These are phyloP conservation scores for Pythium brachiatum DNA, from an alignment of 352 stramenopile genomes.

Conservation along the genomic window DNA sequence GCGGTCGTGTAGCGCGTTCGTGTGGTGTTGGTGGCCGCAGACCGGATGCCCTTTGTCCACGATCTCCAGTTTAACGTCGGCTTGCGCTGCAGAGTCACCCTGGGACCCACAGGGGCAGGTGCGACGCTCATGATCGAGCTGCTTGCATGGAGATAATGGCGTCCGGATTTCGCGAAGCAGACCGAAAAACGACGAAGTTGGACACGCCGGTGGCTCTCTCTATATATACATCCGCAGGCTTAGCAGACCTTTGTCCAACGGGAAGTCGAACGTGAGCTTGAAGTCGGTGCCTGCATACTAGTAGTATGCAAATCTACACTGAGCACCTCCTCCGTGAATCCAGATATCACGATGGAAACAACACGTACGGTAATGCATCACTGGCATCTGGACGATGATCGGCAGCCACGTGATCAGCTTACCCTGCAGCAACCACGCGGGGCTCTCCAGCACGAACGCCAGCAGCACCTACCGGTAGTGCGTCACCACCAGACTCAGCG, in stretches of 20 bases:
- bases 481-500: slow-evolving; percentile 10
- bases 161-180: neutral
- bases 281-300: slow-evolving; percentile 1
- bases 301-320: neutral
- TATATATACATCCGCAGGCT: no score
- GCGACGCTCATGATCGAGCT: neutral
- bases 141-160: neutral
- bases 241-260: no score
- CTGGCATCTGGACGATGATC: slow-evolving; percentile 6
- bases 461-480: no score
- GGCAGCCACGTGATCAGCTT: slow-evolving; percentile 17
- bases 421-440: slow-evolving; percentile 6
- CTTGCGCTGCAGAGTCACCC: neutral
- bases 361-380: slow-evolving; percentile 10
- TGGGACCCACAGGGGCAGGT: neutral
- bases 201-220: no score
- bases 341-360: neutral
- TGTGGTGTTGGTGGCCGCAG: neutral
- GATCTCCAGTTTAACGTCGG: neutral
- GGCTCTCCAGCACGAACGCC: slow-evolving; percentile 12
- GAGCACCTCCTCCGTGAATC: neutral
- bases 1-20: neutral
- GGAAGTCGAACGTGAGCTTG: slow-evolving; percentile 5
- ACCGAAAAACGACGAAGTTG: no score
- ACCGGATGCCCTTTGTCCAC: neutral